Evolutionary conservation across 257 asterid genomes (phyloP).

Genomic region (Nicotiana otophora): DNA sequence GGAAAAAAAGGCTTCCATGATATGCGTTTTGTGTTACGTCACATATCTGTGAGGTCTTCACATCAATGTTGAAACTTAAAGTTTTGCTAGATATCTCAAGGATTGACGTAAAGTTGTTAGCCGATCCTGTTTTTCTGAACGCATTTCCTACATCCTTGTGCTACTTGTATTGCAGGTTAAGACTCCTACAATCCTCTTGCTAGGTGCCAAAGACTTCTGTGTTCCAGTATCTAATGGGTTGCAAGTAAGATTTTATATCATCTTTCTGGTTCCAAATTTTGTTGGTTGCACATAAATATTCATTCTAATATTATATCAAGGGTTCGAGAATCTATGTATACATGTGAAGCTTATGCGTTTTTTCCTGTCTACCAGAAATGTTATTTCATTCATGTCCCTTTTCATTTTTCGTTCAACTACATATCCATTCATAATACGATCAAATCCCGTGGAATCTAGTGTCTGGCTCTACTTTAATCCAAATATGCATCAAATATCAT

Average conservation of each 20-base stretch:
- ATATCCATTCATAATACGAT: neutral
- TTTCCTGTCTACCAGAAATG: too few relatives aligned
- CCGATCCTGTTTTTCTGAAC: neutral
- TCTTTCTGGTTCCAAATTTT: neutral
- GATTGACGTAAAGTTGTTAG: too few relatives aligned
- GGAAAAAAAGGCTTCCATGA: neutral
- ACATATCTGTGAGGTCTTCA: too few relatives aligned
- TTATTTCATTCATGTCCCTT: neutral
- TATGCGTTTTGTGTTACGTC: neutral
- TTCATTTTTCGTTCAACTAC: neutral
- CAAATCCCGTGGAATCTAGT: neutral
- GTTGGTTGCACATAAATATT: neutral
- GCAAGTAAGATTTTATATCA: constrained; percentile 46
- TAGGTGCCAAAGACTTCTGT: constrained; percentile 89
- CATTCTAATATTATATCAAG: neutral
- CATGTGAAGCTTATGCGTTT: too few relatives aligned
- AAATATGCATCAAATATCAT: too few relatives aligned
- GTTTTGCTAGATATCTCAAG: too few relatives aligned
- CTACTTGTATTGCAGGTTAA: constrained; percentile 52
- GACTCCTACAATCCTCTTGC: constrained; percentile 74
- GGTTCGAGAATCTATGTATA: neutral
- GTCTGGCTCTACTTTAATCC: neutral
- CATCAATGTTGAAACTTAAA: too few relatives aligned
- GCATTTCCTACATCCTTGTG: neutral
- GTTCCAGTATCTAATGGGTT: constrained; percentile 80